phyloP scores from a whole-genome alignment of 345 rosid species.

The Camelina neglecta region DNA sequence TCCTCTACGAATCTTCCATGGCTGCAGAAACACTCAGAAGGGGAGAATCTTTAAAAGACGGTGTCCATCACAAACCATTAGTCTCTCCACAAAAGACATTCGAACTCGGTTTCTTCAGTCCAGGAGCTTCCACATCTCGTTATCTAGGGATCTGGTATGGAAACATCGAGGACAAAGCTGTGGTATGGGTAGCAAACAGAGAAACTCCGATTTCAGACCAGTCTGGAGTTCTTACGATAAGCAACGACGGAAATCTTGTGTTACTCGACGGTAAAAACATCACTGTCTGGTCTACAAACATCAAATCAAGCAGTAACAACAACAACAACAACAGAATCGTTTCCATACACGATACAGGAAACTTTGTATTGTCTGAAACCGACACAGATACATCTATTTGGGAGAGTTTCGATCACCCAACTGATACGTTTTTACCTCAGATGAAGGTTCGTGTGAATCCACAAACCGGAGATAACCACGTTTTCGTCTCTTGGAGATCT shows the following conservation, averaged over 20 bases:
- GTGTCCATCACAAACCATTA: constrained; percentile 27
- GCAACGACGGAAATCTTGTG: constrained; percentile 58
- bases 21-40: constrained; percentile 37
- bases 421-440: constrained; percentile 63
- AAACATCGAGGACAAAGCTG: constrained; percentile 45
- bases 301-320: constrained; percentile 19
- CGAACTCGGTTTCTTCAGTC: constrained; percentile 50
- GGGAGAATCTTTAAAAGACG: constrained; percentile 42
- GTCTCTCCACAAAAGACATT: constrained; percentile 37
- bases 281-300: constrained; percentile 57
- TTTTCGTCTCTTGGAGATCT: constrained; percentile 66
- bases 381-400: constrained; percentile 45
- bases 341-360: constrained; percentile 42
- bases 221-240: constrained; percentile 54
- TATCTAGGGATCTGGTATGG: constrained; percentile 47
- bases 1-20: constrained; percentile 23
- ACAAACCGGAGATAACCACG: constrained; percentile 48
- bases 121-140: constrained; percentile 25
- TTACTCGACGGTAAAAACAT: constrained; percentile 49
- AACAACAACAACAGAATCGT: constrained; percentile 47
- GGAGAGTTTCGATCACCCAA: constrained; percentile 70
- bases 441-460: constrained; percentile 62
- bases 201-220: constrained; percentile 51
- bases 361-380: constrained; percentile 41
- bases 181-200: constrained; percentile 62